Evolutionary conservation across 768 basidiomycete species (phyloP), one percentile per base, ranked within the genome.

Genomic region (Holtermanniella nyarrowii): DNA sequence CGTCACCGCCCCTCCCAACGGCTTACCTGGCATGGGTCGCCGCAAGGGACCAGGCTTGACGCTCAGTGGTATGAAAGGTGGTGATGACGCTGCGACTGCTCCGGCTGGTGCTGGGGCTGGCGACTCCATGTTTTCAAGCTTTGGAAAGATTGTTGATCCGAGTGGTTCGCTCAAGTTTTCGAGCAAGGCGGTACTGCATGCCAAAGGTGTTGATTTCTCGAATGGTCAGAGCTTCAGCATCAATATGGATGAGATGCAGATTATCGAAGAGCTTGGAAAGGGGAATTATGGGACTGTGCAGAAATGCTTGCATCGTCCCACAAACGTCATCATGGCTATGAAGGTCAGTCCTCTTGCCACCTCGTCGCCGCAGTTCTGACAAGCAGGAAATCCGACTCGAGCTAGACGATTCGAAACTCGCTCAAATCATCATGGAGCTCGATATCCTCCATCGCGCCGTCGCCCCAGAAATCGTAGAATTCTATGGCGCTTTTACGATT

Each of bases 241-340:
- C 74, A 93, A 88, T 73, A 93, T 93, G 93, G 80, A 81, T 52
- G 84, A 97, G 68, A 79, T 99, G 50, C 79, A 86, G 52, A 78
- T 97, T 52, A 78, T 85, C 54, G 90, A 96, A 64, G 95, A 97
- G 72, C 79, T 97, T 48, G 95, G 95, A 26, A 83, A 83, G 63
- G 95, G 95, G 26, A 95, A 95, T 71, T 97, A 97, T 64, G 95
- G 95, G 41, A 93, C 90, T 1, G 95, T 99, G 3, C 90, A 91
- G 76, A 88, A 86, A 70, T 93, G 96, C 1, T 75, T 88, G 27
- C 93, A 97, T 68, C 86, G 80, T 54, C 91, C 91, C 3, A 96
- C 88, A 7, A 91, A 90, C 49, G 88, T 96, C 42, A 79, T 80
- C 53, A 96, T 99, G 91, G 93, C 93, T 12, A 93, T 97, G 89